Base-by-base conservation (phyloP, 2,329 filamentous ascomycete species). In the Fusarium drepaniforme region DNA sequence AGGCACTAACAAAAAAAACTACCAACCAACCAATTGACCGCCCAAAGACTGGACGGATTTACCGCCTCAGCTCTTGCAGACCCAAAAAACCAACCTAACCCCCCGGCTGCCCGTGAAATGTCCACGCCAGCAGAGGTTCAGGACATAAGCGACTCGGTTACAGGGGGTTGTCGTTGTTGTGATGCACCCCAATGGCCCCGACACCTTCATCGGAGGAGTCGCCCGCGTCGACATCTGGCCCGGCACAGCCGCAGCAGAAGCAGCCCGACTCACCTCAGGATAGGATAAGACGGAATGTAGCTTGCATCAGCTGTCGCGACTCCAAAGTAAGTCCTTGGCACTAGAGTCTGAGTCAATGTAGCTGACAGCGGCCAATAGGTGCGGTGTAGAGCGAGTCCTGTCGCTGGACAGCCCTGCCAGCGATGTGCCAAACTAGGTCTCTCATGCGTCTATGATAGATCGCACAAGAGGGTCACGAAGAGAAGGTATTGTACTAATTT, bases 391-490 rank as follows among this genome's bases (percentile, higher is more conserved):
- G 81, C 84, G 21, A 85, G 83, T 73, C 74, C 80, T 16, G 77
- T 79, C 13, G 75, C 80, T 3, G 84, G 84, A 61, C 81, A 85
- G 74, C 83, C 84, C 33, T 87, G 86, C 64, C 83, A 85, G 68
- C 82, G 86, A 57, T 87, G 86, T 70, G 79, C 82, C 67, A 87
- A 87, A 79, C 78, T 87, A 28, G 78, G 83, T 44, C 78, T 86
- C 35, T 75, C 82, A 21, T 87, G 86, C 64, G 82, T 87, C 13
- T 84, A 87, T 35, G 85, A 87, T 75, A 87, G 85, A 76, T 82
- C 82, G 59, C 86, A 87, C 68, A 87, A 87, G 78, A 82, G 86
- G 70, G 82, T 85, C 46, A 86, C 85, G 6, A 84, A 83, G 69
- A 78, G 84, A 80, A 87, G 85, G 85, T 86, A 75, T 35, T 64